Percentiles rank a stretch among this genome's conserved stretches.
phyloP scores from a whole-genome alignment of 2,329 filamentous ascomycete species.

The Hypomyces perniciosus region DNA sequence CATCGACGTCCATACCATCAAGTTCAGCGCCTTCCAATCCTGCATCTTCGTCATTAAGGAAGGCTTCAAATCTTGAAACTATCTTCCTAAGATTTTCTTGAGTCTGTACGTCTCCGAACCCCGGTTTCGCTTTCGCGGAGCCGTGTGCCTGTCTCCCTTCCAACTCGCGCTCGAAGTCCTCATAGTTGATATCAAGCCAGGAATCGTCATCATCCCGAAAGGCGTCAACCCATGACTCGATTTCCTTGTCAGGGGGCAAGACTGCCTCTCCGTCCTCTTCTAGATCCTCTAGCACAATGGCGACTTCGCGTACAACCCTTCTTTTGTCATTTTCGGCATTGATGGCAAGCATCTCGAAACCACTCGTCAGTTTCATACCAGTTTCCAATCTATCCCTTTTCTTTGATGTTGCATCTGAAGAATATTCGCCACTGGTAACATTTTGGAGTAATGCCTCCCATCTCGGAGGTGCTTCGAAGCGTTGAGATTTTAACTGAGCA shows the following conservation, averaged over 20 bases:
- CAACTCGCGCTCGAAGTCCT: conserved; percentile 81
- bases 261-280: conserved; percentile 59
- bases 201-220: conserved; percentile 72
- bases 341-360: conserved; percentile 79
- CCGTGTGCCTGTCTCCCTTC: conserved; percentile 39
- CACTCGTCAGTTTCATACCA: conserved; percentile 85
- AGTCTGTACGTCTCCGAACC: conserved; percentile 59
- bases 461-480: conserved; percentile 60
- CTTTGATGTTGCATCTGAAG: conserved; percentile 14
- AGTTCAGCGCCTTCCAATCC: conserved; percentile 73
- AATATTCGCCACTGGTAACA: conserved; percentile 13
- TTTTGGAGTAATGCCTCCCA: conserved; percentile 35
- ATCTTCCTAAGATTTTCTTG: conserved; percentile 82
- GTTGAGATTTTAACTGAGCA: conserved; percentile 83
- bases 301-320: conserved; percentile 66
- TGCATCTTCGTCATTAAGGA: conserved; percentile 79
- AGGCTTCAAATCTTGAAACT: conserved; percentile 87
- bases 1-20: conserved; percentile 63
- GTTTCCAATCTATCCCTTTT: conserved; percentile 46
- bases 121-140: conserved; percentile 30
- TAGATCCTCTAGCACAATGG: conserved; percentile 69
- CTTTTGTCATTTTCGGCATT: conserved; percentile 64
- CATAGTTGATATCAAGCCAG: conserved; percentile 89
- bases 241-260: conserved; percentile 69
- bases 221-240: conserved; percentile 58